A percentile compares a stretch with the other conserved stretches of the same genome.
Evolutionary conservation across 2,329 filamentous ascomycete species (phyloP).

Genomic region (Aureobasidium sp.): DNA sequence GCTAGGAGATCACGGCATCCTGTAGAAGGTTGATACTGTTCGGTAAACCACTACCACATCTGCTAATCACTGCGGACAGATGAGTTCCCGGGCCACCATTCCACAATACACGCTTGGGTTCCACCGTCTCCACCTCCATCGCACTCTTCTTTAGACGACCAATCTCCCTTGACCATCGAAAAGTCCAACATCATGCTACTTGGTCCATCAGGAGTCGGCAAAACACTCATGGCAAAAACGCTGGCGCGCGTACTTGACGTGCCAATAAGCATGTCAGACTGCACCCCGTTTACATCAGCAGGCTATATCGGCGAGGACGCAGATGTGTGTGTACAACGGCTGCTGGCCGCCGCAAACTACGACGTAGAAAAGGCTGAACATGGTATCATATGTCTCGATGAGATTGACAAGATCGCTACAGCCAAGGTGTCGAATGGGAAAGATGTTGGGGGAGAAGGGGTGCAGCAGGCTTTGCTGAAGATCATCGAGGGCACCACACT

Average conservation of each 20-base stretch:
- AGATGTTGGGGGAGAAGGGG: slow-evolving; percentile 91
- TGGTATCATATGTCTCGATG: slow-evolving; percentile 91
- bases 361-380: slow-evolving; percentile 75
- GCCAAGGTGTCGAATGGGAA: slow-evolving; percentile 81
- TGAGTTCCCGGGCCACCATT: slow-evolving; percentile 54
- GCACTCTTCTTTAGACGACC: slow-evolving; percentile 40
- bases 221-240: slow-evolving; percentile 92
- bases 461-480: slow-evolving; percentile 91
- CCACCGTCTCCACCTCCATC: slow-evolving; percentile 19
- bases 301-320: slow-evolving; percentile 97
- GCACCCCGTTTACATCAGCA: slow-evolving; percentile 90
- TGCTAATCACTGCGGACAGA: slow-evolving; percentile 28
- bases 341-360: slow-evolving; percentile 85
- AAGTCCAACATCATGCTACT: slow-evolving; percentile 92
- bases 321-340: slow-evolving; percentile 85
- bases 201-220: slow-evolving; percentile 89
- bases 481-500: slow-evolving; percentile 94
- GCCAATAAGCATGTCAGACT: slow-evolving; percentile 91
- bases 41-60: slow-evolving; percentile 23
- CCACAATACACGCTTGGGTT: slow-evolving; percentile 34
- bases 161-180: slow-evolving; percentile 64
- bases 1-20: slow-evolving; percentile 64
- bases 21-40: slow-evolving; percentile 58
- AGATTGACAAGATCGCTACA: slow-evolving; percentile 94
- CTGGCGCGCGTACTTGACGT: slow-evolving; percentile 88